Evolutionary conservation across 2,329 filamentous ascomycete genomes (phyloP).

Genomic region (Monosporascus sp.): DNA sequence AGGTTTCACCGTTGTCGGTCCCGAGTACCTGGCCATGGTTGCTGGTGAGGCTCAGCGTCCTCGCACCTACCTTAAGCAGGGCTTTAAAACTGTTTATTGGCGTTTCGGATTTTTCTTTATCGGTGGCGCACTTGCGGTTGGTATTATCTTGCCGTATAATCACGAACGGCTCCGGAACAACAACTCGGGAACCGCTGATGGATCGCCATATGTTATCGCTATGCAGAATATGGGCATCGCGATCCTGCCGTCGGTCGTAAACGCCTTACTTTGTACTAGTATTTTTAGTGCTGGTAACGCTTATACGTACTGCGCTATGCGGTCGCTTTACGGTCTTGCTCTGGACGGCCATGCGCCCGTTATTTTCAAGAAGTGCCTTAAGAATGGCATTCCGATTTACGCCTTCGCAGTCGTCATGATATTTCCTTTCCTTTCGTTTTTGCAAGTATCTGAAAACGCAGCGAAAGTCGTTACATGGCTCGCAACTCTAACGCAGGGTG

Average conservation of each 20-base stretch:
- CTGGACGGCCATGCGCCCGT: slow-evolving; percentile 50
- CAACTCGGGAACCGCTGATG: slow-evolving; percentile 45
- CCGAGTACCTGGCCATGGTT: slow-evolving; percentile 53
- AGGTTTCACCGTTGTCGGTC: slow-evolving; percentile 55
- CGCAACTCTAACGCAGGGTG: slow-evolving; percentile 34
- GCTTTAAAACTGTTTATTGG: slow-evolving; percentile 63
- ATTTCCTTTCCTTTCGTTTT: slow-evolving; percentile 58
- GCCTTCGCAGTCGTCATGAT: slow-evolving; percentile 53
- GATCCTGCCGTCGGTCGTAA: slow-evolving; percentile 54
- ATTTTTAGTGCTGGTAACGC: slow-evolving; percentile 59
- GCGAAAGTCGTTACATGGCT: slow-evolving; percentile 26
- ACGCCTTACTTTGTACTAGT: slow-evolving; percentile 54
- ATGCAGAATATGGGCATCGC: slow-evolving; percentile 53
- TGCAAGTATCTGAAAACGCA: slow-evolving; percentile 24
- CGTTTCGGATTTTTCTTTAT: slow-evolving; percentile 63
- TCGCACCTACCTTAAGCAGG: slow-evolving; percentile 52
- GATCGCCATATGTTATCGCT: slow-evolving; percentile 50
- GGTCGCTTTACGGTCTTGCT: slow-evolving; percentile 55
- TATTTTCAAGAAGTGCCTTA: slow-evolving; percentile 49
- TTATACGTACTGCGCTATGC: slow-evolving; percentile 56
- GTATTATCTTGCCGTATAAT: slow-evolving; percentile 57
- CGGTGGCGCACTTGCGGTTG: slow-evolving; percentile 57
- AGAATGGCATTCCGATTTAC: slow-evolving; percentile 57
- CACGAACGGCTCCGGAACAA: slow-evolving; percentile 50
- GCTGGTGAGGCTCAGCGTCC: slow-evolving; percentile 52